Base-by-base conservation (phyloP, 2,329 filamentous ascomycete species). In the Periglandula ipomoeae region DNA sequence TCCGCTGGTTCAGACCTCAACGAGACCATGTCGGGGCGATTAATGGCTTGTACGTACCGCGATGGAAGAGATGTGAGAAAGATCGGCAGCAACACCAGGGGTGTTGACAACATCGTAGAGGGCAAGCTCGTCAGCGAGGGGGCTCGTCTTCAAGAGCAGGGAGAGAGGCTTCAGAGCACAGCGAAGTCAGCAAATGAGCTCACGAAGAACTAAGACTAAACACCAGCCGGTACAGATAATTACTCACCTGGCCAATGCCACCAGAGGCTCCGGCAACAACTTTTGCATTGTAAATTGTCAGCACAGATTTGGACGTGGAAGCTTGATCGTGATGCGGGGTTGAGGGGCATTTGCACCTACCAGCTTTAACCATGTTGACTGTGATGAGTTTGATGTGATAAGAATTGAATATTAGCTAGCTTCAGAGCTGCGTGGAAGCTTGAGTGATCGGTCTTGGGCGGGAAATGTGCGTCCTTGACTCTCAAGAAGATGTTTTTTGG, bases 71-170 rank as follows among this genome's bases (percentile, higher is more conserved):
- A 98, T 97, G 79, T 98, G 93, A 53, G 90, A 96, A 52, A 98
- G 83, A 69, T 98, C 93, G 63, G 91, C 84, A 57, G 90, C 88
- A 65, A 98, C 93, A 71, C 93, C 93, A 61, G 89, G 90, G 45
- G 89, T 94, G 81, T 97, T 96, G 71, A 97, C 91, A 58, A 98
- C 90, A 95, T 98, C 93, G 78, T 96, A 98, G 61, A 98, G 87
- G 53, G 89, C 79, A 62, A 98, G 87, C 76, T 97, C 88, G 63
- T 91, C 85, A 63, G 98, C 78, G 64, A 89, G 82, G 56, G 89
- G 86, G 65, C 78, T 87, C 58, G 86, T 82, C 82, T 98, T 98
- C 68, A 97, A 80, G 61, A 98, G 86, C 59, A 98, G 87, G 57
- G 93, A 98, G 63, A 98, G 80, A 59, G 93, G 93, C 90, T 97